Percentiles rank a stretch among this genome's conserved stretches.
Conservation (phyloP, 2,329 filamentous ascomycete species). For the Cryphonectria naterciae region DNA sequence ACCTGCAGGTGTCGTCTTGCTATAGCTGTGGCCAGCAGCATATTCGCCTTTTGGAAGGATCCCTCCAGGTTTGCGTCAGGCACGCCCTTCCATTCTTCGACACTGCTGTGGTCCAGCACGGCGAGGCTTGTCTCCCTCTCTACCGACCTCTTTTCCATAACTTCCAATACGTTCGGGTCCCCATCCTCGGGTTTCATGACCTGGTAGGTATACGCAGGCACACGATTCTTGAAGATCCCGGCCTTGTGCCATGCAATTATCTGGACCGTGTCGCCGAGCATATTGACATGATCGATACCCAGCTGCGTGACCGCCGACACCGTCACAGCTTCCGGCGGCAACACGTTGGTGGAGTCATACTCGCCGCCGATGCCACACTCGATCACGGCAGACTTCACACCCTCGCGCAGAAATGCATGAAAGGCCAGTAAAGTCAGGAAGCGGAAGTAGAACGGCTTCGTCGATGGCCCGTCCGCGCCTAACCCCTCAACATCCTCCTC, state of each 20-base stretch:
- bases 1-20: conserved; percentile 53
- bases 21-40: conserved; percentile 52
- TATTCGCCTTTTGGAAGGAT: conserved; percentile 62
- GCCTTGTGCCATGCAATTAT: conserved; percentile 91
- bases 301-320: conserved; percentile 77
- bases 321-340: conserved; percentile 65
- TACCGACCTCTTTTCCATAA: conserved; percentile 51
- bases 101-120: conserved; percentile 50
- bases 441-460: conserved; percentile 90
- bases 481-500: conserved; percentile 50
- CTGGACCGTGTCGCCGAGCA: conserved; percentile 78
- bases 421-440: conserved; percentile 88
- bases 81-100: conserved; percentile 41
- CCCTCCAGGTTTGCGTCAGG: conserved; percentile 48
- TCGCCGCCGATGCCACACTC: conserved; percentile 96
- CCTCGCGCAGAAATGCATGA: conserved; percentile 77
- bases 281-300: conserved; percentile 81
- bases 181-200: conserved; percentile 47
- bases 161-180: conserved; percentile 33
- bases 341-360: conserved; percentile 88
- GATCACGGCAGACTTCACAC: conserved; percentile 77
- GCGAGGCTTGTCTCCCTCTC: conserved; percentile 55
- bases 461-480: conserved; percentile 56
- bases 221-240: conserved; percentile 76
- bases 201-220: conserved; percentile 60